phyloP scores from a whole-genome alignment of 1,139 yeast species.

The Yamadazyma diddensiae region DNA sequence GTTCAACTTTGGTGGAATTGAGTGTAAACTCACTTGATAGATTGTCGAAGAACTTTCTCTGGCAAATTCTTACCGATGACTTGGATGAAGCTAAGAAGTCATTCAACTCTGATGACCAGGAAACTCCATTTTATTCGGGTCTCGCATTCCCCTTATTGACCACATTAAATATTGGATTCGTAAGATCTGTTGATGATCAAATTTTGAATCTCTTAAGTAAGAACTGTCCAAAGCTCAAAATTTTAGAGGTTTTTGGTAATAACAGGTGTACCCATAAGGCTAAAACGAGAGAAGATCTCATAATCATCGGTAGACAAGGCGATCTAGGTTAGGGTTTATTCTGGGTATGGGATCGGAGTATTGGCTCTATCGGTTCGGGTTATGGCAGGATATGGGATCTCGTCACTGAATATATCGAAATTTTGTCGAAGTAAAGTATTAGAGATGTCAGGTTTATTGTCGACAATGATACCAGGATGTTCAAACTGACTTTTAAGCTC shows the following conservation, averaged over 20 bases:
- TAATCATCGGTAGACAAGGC: slow-evolving; percentile 60
- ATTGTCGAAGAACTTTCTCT: slow-evolving; percentile 50
- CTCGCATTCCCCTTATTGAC: slow-evolving; percentile 52
- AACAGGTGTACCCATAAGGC: slow-evolving; percentile 65
- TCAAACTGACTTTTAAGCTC: slow-evolving; percentile 45
- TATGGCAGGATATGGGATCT: slow-evolving; percentile 50
- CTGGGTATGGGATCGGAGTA: slow-evolving; percentile 31
- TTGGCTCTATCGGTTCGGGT: slow-evolving; percentile 61
- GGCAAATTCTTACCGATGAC: slow-evolving; percentile 39
- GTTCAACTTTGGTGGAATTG: slow-evolving; percentile 61
- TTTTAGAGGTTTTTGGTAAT: slow-evolving; percentile 78
- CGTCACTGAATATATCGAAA: slow-evolving; percentile 22
- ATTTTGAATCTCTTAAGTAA: slow-evolving; percentile 51
- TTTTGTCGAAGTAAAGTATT: slow-evolving; percentile 38
- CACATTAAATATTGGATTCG: slow-evolving; percentile 71
- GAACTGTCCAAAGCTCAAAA: slow-evolving; percentile 56
- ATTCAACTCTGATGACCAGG: slow-evolving; percentile 18
- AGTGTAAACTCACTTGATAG: slow-evolving; percentile 67
- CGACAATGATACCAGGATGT: slow-evolving; percentile 55
- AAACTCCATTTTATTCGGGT: slow-evolving; percentile 16
- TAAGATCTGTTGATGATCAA: slow-evolving; percentile 67
- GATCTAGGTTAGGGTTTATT: slow-evolving; percentile 6
- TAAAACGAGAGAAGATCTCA: slow-evolving; percentile 48
- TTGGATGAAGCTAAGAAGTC: slow-evolving; percentile 19
- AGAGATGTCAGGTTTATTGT: slow-evolving; percentile 54